Base-by-base conservation (phyloP, 371 early-diverging fungal genomes). In the Actinomortierella ambigua region DNA sequence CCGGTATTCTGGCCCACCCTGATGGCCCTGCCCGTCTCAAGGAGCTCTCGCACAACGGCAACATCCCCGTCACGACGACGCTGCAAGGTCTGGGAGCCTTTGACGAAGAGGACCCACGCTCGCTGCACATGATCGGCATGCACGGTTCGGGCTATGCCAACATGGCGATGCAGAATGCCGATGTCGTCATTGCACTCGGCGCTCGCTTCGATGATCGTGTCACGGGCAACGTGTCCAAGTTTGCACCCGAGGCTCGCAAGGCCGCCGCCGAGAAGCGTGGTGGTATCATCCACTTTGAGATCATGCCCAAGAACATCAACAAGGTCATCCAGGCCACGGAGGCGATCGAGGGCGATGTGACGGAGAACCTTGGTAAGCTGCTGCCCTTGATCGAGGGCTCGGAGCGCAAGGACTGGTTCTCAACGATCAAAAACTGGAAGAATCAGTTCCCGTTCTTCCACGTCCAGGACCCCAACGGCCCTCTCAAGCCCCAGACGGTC, bases 121-220 rank as follows among this genome's bases (percentile, higher is more conserved):
- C 92, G 27, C 82, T 98, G 57, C 96, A 96, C 77, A 98, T 98
- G 98, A 85, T 98, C 28, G 98, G 98, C 64, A 98, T 98, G 98
- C 98, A 98, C 80, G 98, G 98, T 26, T 85, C 91, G 51, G 95
- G 91, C 28, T 98, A 96, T 77, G 98, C 98, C 61, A 98, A 98
- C 76, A 77, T 98, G 67, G 94, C 97, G 26, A 96, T 98, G 90
- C 97, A 98, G 79, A 83, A 88, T 61, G 96, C 98, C 39, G 98
- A 98, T 81, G 79, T 93, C 43, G 92, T 98, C 61, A 84, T 98
- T 73, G 94, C 96, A 22, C 86, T 98, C n/a, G 98, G 98, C 61
- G 96, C 97, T 42, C 90, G 98, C 63, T 98, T 98, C 68, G 98
- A 98, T 77, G 98, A 98, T 78, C 94, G 98, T 79, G 97, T 98